Conservation (phyloP, 495 filamentous ascomycete genomes). For the Oleoguttula mirabilis region DNA sequence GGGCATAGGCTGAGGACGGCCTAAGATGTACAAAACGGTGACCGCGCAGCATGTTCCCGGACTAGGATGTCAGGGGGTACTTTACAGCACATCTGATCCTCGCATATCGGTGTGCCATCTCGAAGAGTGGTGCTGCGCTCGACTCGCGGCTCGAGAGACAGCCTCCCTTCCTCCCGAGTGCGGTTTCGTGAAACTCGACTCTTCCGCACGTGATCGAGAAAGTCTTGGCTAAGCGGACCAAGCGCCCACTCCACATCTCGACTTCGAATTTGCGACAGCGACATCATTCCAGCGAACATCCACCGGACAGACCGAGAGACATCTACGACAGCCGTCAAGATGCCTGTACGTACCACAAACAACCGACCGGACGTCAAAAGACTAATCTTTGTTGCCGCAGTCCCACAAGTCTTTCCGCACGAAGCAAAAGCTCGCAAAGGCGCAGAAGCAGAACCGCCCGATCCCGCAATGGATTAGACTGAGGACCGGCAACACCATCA, state of each 20-base stretch:
- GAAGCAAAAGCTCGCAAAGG: conserved; percentile 99
- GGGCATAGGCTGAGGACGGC: no score
- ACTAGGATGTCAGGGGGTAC: no score
- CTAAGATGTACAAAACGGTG: no score
- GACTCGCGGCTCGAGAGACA: no score
- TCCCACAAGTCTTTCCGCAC: conserved; percentile 98
- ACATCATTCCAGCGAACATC: conserved; percentile 3
- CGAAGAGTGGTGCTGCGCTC: no score
- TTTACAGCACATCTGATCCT: no score
- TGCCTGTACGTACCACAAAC: conserved; percentile 54
- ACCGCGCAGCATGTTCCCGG: no score
- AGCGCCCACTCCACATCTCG: background rate
- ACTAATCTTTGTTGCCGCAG: conserved; percentile 35
- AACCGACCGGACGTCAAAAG: background rate
- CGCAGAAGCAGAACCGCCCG: conserved; percentile 98
- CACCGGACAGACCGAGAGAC: conserved; percentile 4
- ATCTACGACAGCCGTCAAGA: conserved; percentile 49
- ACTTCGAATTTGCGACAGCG: conserved; percentile 12
- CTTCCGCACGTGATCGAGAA: background rate
- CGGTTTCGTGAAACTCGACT: background rate
- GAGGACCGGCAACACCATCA: conserved; percentile 95
- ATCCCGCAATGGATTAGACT: conserved; percentile 99
- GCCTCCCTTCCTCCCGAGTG: background rate
- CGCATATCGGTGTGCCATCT: no score
- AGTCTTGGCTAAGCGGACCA: no score